Conservation (phyloP, 306 rosid species). For the Mucuna pruriens region DNA sequence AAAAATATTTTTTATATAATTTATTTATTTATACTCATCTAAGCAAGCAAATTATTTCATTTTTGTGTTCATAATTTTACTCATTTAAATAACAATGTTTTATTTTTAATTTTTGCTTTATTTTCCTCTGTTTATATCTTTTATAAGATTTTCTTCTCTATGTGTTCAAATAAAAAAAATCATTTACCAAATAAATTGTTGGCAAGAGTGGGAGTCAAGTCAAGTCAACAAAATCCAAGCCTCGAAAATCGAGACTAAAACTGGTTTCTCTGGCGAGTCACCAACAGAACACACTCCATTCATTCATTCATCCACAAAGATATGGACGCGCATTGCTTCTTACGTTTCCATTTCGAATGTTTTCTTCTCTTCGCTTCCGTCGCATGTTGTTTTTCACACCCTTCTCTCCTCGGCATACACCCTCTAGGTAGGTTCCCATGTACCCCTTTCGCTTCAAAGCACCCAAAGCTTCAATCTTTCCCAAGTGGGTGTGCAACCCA, state of each 20-base stretch:
- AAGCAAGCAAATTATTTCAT: too few species aligned
- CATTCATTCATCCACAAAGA: background rate
- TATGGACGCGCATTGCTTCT: conserved; percentile 36
- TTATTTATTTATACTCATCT: too few species aligned
- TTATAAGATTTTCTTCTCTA: too few species aligned
- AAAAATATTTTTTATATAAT: too few species aligned
- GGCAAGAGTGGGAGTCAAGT: conserved; percentile 15
- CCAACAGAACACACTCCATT: background rate
- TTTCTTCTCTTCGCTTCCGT: conserved; percentile 47
- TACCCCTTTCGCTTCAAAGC: conserved; percentile 25
- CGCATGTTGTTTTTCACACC: conserved; percentile 41
- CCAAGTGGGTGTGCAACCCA: background rate
- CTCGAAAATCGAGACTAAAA: background rate
- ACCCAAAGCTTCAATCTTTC: conserved; percentile 29
- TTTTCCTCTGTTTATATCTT: too few species aligned
- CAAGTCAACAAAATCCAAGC: conserved; percentile 19
- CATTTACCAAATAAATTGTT: too few species aligned
- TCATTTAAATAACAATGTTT: too few species aligned
- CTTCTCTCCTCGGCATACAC: conserved; percentile 67
- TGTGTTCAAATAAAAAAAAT: too few species aligned
- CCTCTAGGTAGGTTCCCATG: conserved; percentile 62
- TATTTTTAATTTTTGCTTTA: too few species aligned
- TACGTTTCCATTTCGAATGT: conserved; percentile 42
- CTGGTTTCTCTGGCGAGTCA: background rate
- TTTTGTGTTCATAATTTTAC: too few species aligned